Evolutionary conservation across 2,329 filamentous ascomycete genomes (phyloP), one percentile per base, ranked within the genome.

Genomic region (Colletotrichum graminicola): DNA sequence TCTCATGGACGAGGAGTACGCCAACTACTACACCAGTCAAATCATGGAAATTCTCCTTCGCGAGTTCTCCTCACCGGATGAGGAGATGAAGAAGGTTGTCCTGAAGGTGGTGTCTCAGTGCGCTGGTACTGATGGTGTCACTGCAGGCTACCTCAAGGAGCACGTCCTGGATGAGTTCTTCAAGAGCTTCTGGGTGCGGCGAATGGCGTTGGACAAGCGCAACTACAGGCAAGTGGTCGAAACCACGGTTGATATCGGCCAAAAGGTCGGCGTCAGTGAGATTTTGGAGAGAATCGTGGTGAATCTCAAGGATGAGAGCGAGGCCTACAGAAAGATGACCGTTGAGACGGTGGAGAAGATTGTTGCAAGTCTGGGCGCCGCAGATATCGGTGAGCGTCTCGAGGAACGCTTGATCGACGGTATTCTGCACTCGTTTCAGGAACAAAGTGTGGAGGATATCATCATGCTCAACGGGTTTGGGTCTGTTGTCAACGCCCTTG

Each of bases 11-110:
- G 96, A 99, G 82, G 96, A 99, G 79, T 98, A 98, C 80, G 95
- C 96, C 82, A 98, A 98, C 80, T 99, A 99, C 84, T 99, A 99
- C 79, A 98, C 96, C 11, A 94, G 91, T 75, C 95, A 99, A 81
- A 98, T 99, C 77, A 98, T 99, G 95, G 96, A 98, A 81, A 98
- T 98, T 77, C 85, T 99, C 18, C 89, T 98, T 39, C 91, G 96
- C 77, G 96, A 99, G 79, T 99, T 99, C 78, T 93, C 94, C 8
- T 98, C 95, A 0, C 96, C 96, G 0, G 96, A 99, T 75, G 96
- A 99, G 82, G 96, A 99, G 82, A 99, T 99, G 96, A 99, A 98
- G 84, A 99, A 99, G 85, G 96, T 99, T 1, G 96, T 99, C 10
- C 85, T 99, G 70, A 98, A 98, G 83, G 96, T 99, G 36, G 91